A percentile compares a stretch with the other conserved stretches of the same genome.
These are phyloP conservation scores for Chalaropsis ovoidea DNA, from an alignment of 2,329 filamentous ascomycete genomes.

Conservation along the genomic window DNA sequence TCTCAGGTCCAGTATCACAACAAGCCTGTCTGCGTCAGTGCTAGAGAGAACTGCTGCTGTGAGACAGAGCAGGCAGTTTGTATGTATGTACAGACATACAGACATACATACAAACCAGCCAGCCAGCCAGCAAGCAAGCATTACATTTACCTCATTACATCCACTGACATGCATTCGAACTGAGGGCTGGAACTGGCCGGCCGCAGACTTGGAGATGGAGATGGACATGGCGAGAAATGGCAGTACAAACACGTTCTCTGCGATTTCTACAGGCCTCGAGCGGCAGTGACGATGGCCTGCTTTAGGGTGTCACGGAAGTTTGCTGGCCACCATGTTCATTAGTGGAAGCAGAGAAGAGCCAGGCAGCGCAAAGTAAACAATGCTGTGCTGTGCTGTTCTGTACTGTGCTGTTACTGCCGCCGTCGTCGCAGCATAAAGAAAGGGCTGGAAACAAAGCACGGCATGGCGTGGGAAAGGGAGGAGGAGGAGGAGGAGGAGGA, in stretches of 20 bases:
- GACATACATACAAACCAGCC: background rate
- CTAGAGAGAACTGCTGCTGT: constrained; percentile 7
- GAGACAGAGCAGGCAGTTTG: background rate
- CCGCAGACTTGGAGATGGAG: no score
- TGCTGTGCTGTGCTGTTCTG: no score
- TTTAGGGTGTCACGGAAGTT: no score
- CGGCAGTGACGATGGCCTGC: background rate
- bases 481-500: background rate
- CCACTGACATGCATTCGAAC: no score
- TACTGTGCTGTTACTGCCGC: no score
- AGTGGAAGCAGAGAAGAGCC: background rate
- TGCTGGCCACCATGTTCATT: background rate
- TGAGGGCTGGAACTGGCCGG: no score
- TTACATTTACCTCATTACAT: no score
- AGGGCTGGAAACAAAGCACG: constrained; percentile 6
- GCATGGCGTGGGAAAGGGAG: no score
- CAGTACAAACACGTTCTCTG: no score
- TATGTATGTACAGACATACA: background rate
- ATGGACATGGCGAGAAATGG: no score
- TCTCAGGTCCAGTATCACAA: constrained; percentile 1
- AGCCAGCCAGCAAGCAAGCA: background rate
- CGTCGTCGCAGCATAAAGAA: background rate
- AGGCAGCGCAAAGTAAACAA: no score
- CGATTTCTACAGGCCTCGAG: background rate
- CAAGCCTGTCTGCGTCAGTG: constrained; percentile 3